A percentile compares a stretch with the other conserved stretches of the same genome.
Conservation (phyloP, 345 rosid species). For the Salix koriyanagi region DNA sequence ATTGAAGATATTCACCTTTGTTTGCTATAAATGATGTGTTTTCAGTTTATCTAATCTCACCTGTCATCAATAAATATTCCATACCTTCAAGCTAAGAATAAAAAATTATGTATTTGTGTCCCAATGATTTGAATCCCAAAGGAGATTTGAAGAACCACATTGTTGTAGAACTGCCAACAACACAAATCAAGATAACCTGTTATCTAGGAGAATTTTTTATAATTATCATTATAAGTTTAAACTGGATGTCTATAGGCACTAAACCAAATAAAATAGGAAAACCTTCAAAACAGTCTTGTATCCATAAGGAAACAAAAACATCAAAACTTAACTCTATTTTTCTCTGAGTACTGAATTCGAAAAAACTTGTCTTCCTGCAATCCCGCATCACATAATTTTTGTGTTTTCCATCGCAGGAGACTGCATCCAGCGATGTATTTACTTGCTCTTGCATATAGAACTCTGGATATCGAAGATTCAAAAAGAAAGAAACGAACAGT, state of each 20-base stretch:
- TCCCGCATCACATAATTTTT: neutral
- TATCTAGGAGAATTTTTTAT: no score
- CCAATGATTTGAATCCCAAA: no score
- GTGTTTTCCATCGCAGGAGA: constrained; percentile 51
- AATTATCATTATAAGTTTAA: no score
- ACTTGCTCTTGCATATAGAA: constrained; percentile 80
- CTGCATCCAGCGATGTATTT: constrained; percentile 91
- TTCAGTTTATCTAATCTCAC: neutral
- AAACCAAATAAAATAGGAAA: no score
- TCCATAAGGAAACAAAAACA: no score
- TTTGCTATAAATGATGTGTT: neutral
- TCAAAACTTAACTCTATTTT: neutral
- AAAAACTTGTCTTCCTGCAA: neutral
- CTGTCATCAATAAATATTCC: neutral
- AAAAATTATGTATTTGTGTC: neutral
- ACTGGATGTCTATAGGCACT: no score
- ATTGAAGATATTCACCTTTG: neutral
- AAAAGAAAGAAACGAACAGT: constrained; percentile 55
- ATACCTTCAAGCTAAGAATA: neutral
- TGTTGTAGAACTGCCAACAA: no score
- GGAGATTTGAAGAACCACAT: no score
- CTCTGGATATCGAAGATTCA: constrained; percentile 84
- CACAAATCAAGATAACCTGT: no score
- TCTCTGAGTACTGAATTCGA: neutral
- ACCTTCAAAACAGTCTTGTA: no score